Percentiles rank a stretch among this genome's conserved stretches.
Evolutionary conservation across 192 early-diverging fungal genomes (phyloP).

Genomic region (Coemansia sp.): DNA sequence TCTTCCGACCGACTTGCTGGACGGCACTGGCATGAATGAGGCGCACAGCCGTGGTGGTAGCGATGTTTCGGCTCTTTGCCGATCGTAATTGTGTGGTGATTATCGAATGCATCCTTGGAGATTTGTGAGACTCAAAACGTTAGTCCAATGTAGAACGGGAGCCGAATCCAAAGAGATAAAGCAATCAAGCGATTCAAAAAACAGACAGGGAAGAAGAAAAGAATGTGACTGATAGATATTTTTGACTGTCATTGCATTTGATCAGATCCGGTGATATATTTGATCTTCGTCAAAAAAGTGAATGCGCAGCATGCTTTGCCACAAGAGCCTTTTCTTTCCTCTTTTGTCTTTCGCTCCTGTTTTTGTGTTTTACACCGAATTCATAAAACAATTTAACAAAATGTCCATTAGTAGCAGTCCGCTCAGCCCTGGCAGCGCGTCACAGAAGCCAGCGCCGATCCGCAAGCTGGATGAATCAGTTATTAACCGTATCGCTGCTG

Average conservation of each 20-base stretch:
- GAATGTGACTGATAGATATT: not conserved
- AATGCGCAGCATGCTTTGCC: too few species aligned
- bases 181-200: not conserved
- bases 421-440: not conserved
- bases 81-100: conserved; percentile 13
- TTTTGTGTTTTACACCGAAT: not conserved
- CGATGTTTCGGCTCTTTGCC: not conserved
- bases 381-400: not conserved
- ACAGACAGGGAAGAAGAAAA: not conserved
- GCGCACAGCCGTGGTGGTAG: conserved; percentile 5
- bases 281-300: too few species aligned
- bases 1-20: conserved; percentile 30
- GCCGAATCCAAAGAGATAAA: not conserved
- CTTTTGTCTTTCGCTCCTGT: not conserved
- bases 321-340: not conserved
- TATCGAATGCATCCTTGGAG: conserved; percentile 13
- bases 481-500: conserved; percentile 95
- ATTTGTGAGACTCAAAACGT: not conserved
- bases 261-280: too few species aligned
- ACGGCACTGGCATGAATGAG: conserved; percentile 27
- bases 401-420: conserved; percentile 1
- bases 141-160: not conserved
- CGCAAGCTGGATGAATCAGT: conserved; percentile 80
- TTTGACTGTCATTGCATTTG: too few species aligned
- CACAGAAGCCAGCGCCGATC: conserved; percentile 58